A percentile compares a stretch with the other conserved stretches of the same genome.
phyloP scores from a whole-genome alignment of 176 grass and related monocot species.

The Phragmites australis region DNA sequence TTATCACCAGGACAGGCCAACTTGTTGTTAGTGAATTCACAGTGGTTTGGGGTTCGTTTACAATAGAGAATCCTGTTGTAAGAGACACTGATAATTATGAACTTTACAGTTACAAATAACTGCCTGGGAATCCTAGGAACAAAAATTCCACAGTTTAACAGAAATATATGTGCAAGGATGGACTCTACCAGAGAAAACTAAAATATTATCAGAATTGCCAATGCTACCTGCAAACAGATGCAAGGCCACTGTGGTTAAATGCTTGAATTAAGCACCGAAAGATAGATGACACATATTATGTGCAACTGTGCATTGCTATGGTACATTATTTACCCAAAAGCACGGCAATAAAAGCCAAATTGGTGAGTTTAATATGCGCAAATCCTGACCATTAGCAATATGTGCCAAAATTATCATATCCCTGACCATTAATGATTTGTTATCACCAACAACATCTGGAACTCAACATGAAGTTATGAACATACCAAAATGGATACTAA shows the following conservation, averaged over 20 bases:
- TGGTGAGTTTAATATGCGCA: background rate
- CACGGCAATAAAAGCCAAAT: background rate
- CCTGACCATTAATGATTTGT: background rate
- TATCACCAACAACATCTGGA: background rate
- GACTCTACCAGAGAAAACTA: background rate
- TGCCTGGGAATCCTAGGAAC: background rate
- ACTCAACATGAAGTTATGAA: background rate
- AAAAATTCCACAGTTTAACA: background rate
- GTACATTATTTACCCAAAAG: background rate
- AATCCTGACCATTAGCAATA: background rate
- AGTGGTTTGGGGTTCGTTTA: background rate
- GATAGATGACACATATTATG: background rate
- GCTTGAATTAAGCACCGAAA: constrained; percentile 6
- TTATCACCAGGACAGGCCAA: background rate
- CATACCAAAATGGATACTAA: background rate
- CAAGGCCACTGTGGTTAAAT: background rate
- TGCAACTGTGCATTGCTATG: background rate
- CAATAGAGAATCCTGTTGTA: background rate
- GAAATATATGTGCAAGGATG: background rate
- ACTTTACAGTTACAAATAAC: background rate
- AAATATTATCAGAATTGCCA: background rate
- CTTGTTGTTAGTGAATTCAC: background rate
- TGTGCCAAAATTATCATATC: background rate
- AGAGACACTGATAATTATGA: background rate
- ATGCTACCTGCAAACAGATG: background rate